Evolutionary conservation across 169 alveolate genomes (phyloP).

Genomic region (Plasmodium chabaudi): DNA sequence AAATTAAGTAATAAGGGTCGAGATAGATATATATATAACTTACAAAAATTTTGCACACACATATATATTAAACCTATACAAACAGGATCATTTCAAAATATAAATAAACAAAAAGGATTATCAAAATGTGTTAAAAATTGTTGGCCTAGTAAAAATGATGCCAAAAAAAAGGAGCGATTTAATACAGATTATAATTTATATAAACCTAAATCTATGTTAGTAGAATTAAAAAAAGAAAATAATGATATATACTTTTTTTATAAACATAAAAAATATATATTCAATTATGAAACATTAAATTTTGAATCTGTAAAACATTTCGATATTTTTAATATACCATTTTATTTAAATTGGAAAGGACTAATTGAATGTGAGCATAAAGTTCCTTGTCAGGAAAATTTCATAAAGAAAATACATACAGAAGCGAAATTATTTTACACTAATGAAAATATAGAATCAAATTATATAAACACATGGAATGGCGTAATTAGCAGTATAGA

Average conservation of each 20-base stretch:
- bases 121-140: too few relatives aligned
- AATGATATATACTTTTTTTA: constrained; percentile 75
- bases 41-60: constrained; percentile 46
- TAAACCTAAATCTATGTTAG: constrained; percentile 58
- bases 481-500: constrained; percentile 8
- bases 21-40: constrained; percentile 32
- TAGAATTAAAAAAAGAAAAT: constrained; percentile 70
- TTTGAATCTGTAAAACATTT: constrained; percentile 84
- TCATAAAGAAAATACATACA: neutral
- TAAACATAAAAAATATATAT: constrained; percentile 80
- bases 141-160: constrained; percentile 1
- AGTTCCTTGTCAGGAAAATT: neutral
- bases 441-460: neutral
- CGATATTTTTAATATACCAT: constrained; percentile 75
- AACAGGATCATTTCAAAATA: neutral
- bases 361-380: constrained; percentile 35
- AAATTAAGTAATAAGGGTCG: neutral
- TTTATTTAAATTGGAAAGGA: constrained; percentile 80
- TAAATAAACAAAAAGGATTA: too few relatives aligned
- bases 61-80: constrained; percentile 53
- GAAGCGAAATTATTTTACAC: too few relatives aligned
- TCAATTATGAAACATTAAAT: constrained; percentile 54
- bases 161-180: constrained; percentile 30
- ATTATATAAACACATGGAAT: neutral
- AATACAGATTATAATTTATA: constrained; percentile 57